phyloP scores from a whole-genome alignment of 805 yeast species.

The Schwanniomyces pseudopolymorphus region DNA sequence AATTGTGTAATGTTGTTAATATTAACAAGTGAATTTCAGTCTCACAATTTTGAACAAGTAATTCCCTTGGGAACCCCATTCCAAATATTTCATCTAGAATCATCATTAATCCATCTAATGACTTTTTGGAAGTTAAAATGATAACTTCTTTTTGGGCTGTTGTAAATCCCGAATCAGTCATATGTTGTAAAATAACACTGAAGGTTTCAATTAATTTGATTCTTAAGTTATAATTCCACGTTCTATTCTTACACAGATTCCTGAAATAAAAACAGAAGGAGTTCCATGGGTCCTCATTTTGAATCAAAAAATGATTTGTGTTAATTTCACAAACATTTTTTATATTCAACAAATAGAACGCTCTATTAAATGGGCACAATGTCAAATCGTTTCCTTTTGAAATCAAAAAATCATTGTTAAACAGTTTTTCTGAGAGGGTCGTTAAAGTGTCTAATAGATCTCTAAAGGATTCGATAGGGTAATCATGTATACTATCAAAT shows the following conservation, averaged over 20 bases:
- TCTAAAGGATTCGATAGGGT: constrained; percentile 49
- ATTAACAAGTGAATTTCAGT: constrained; percentile 64
- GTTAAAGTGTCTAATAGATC: constrained; percentile 50
- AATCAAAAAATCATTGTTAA: constrained; percentile 2
- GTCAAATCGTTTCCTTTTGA: constrained; percentile 6
- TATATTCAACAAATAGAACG: constrained; percentile 54
- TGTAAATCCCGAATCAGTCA: constrained; percentile 42
- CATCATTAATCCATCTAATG: constrained; percentile 48
- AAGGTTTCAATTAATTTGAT: constrained; percentile 50
- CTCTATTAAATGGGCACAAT: constrained; percentile 53
- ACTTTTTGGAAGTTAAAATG: constrained; percentile 41
- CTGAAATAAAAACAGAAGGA: constrained; percentile 47
- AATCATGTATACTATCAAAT: constrained; percentile 59
- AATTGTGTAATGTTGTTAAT: constrained; percentile 62
- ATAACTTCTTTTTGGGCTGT: constrained; percentile 16
- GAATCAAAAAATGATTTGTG: constrained; percentile 48
- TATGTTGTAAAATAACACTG: constrained; percentile 46
- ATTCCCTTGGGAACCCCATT: constrained; percentile 39
- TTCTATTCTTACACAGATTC: constrained; percentile 43
- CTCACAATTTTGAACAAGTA: constrained; percentile 54
- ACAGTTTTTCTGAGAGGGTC: constrained; percentile 35
- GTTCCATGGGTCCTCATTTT: constrained; percentile 48
- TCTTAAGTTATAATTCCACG: constrained; percentile 36
- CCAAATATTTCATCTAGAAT: constrained; percentile 44
- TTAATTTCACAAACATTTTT: constrained; percentile 54